Percentiles rank a stretch among this genome's conserved stretches.
These are phyloP conservation scores for Flaveria bidentis DNA, from an alignment of 129 eudicot species.

Conservation along the genomic window DNA sequence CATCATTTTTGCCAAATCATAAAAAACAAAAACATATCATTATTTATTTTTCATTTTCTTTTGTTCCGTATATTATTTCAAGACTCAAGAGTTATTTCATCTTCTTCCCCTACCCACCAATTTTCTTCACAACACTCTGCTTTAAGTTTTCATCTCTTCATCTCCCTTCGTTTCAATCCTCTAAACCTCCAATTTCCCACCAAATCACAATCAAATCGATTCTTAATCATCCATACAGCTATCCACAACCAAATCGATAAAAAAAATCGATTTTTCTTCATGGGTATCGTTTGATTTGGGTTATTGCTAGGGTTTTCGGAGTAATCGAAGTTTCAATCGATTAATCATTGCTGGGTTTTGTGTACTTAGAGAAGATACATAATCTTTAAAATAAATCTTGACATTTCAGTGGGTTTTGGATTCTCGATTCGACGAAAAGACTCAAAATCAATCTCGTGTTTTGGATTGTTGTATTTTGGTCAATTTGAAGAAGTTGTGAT, in stretches of 20 bases:
- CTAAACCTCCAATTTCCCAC: slow-evolving; percentile 15
- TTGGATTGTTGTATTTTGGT: slow-evolving; percentile 12
- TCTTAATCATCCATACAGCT: slow-evolving; percentile 13
- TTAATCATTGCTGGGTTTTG: not conserved
- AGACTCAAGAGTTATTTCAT: slow-evolving; percentile 26
- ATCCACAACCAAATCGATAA: not conserved
- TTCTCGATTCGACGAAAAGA: no score
- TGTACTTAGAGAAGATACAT: not conserved
- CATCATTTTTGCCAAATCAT: not conserved
- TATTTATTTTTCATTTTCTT: not conserved
- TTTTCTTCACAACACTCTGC: slow-evolving; percentile 37
- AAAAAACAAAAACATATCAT: not conserved
- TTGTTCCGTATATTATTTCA: slow-evolving; percentile 30
- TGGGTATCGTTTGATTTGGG: slow-evolving; percentile 6
- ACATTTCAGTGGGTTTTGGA: slow-evolving; percentile 10
- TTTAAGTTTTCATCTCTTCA: slow-evolving; percentile 27
- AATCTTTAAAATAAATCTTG: not conserved
- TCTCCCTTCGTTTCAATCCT: slow-evolving; percentile 35
- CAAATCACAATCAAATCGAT: slow-evolving; percentile 22
- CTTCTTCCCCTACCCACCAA: slow-evolving; percentile 46
- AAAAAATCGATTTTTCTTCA: not conserved
- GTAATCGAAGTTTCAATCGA: slow-evolving; percentile 24
- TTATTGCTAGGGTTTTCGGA: slow-evolving; percentile 30
- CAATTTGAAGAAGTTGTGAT: slow-evolving; percentile 25
- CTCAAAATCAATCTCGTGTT: slow-evolving; percentile 6